A percentile compares a stretch with the other conserved stretches of the same genome.
Conservation (phyloP, 2,329 filamentous ascomycete species). For the Ascosphaera aggregata region DNA sequence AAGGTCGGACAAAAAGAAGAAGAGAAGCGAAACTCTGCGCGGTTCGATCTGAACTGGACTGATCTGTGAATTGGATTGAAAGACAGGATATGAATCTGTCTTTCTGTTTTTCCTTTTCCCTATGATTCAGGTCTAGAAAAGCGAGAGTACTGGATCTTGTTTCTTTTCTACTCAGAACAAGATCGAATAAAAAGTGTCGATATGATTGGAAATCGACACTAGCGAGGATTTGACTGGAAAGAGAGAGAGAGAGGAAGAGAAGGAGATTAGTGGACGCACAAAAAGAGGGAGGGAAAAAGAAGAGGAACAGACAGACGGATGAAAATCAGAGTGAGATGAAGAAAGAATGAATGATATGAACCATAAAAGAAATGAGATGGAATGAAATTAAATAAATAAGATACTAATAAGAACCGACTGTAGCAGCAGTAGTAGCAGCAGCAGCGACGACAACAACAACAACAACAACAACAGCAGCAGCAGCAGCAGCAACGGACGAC, state of each 20-base stretch:
- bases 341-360: background rate
- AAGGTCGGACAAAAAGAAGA: constrained; percentile 3
- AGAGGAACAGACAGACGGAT: background rate
- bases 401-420: background rate
- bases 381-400: background rate
- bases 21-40: constrained; percentile 1
- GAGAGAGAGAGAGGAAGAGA: constrained; percentile 3
- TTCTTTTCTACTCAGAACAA: constrained; percentile 7
- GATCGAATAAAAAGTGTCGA: constrained; percentile 6
- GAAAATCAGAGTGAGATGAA: background rate
- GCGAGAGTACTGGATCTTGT: constrained; percentile 8
- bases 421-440: background rate
- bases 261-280: constrained; percentile 2
- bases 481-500: background rate
- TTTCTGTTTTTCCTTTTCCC: too few species aligned
- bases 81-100: too few species aligned
- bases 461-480: background rate
- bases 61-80: constrained; percentile 1
- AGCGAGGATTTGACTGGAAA: constrained; percentile 2
- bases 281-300: background rate
- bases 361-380: background rate
- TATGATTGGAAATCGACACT: constrained; percentile 2
- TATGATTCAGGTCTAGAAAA: constrained; percentile 6
- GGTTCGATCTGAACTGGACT: too few species aligned
- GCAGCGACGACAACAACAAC: background rate